A percentile compares a stretch with the other conserved stretches of the same genome.
These are phyloP conservation scores for Penstemon eatonii DNA, from an alignment of 257 asterid genomes.

Conservation along the genomic window DNA sequence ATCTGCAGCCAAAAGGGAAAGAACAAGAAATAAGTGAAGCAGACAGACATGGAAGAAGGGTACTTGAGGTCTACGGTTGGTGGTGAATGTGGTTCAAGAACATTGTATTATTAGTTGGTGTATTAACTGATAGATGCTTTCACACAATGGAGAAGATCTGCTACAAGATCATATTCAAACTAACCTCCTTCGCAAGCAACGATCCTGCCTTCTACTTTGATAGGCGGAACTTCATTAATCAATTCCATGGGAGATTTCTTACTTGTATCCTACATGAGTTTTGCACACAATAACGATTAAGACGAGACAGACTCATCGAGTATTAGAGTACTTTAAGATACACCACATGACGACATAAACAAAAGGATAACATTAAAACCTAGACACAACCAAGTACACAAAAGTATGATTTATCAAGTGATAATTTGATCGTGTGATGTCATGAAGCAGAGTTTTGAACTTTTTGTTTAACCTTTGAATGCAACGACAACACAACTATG, in stretches of 20 bases:
- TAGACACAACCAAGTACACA: background rate
- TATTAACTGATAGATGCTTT: too few species aligned
- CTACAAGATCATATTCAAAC: slow-evolving; percentile 22
- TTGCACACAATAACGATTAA: slow-evolving; percentile 13
- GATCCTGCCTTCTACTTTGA: slow-evolving; percentile 80
- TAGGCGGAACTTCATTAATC: slow-evolving; percentile 97
- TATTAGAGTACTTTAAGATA: background rate
- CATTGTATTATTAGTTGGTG: too few species aligned
- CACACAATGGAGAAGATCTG: background rate
- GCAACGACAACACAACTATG: background rate
- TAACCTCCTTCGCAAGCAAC: slow-evolving; percentile 95
- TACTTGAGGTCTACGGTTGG: too few species aligned
- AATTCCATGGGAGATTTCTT: slow-evolving; percentile 91
- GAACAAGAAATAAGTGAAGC: too few species aligned
- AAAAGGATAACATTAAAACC: background rate
- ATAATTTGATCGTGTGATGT: background rate
- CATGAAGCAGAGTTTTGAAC: background rate
- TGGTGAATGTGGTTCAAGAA: too few species aligned
- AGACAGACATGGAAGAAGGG: too few species aligned
- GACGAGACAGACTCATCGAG: background rate
- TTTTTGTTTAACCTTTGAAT: too few species aligned
- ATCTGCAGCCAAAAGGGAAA: slow-evolving; percentile 46
- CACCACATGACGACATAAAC: background rate
- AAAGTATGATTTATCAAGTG: background rate
- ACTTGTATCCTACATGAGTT: slow-evolving; percentile 55